Base-by-base conservation (phyloP, 352 stramenopile genomes). In the Pilasporangium apinafurcum region DNA sequence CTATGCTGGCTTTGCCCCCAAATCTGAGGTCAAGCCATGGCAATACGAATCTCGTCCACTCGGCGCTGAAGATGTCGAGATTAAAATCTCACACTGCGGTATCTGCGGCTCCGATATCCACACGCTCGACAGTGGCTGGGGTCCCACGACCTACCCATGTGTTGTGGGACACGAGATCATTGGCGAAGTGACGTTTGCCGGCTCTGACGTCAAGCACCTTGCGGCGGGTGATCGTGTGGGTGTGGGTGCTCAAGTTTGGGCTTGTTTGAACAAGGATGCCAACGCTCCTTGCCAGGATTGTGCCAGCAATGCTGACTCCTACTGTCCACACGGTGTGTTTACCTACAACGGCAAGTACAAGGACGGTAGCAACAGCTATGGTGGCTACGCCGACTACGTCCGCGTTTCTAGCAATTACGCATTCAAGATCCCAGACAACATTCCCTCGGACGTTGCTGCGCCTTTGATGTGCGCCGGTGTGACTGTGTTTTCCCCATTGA, bases 391-490 rank as follows among this genome's bases (percentile, higher is more conserved):
- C 14, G 60, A 85, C 22, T 70, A 61, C 39, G 71, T 95, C 27
- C 79, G 83, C 13, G 64, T 89, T 3, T 35, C 68, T 41, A 43
- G 72, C 39, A 43, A 57, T 21, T 93, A 85, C 56, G 72, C 77
- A 0, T 72, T 96, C 41, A 48, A 54, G 45, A 82, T 96, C 67
- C 84, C 84, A 0, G 72, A 88, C 2, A 68, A 47, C 38, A 65
- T 95, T 25, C 50, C 62, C 12, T 70, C 81, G 17, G 62, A 68
- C 17, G 62, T 44, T 14, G 75, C 71, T 1, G 81, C 74, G 2
- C 71, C 79, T 21, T 48, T 96, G 30, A 48, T 96, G 38, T 96
- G 86, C 56, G 84, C 82, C n/a, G 85, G 84, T 26, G 79, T 82
- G 43, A 95, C 85, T 0, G 76, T 72, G 24, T 95, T 71, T 61